A percentile compares a stretch with the other conserved stretches of the same genome.
Evolutionary conservation across 1,139 yeast species (phyloP).

Genomic region (Diutina rugosa): DNA sequence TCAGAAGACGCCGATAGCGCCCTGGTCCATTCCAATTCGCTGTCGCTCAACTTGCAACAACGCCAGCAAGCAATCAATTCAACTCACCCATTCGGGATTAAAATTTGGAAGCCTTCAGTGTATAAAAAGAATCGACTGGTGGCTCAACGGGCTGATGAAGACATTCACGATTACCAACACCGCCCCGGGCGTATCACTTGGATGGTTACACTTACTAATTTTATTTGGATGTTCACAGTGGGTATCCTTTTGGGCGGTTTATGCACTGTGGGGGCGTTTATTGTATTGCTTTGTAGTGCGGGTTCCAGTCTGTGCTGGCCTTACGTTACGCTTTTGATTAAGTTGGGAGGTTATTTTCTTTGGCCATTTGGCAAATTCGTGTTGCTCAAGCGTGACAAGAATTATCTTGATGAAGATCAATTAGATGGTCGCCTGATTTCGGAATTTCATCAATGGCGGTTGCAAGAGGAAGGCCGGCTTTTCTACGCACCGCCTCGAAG

Average conservation of each 20-base stretch:
- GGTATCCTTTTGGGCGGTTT: slow-evolving; percentile 49
- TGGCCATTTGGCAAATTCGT: slow-evolving; percentile 90
- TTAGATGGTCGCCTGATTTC: slow-evolving; percentile 77
- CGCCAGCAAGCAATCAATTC: slow-evolving; percentile 93
- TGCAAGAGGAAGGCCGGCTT: slow-evolving; percentile 57
- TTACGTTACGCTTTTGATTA: slow-evolving; percentile 51
- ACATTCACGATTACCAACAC: slow-evolving; percentile 66
- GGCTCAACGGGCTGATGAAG: slow-evolving; percentile 83
- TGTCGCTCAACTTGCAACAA: slow-evolving; percentile 71
- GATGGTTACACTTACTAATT: slow-evolving; percentile 59
- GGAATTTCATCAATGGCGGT: slow-evolving; percentile 85
- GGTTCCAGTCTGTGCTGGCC: slow-evolving; percentile 27
- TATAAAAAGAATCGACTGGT: slow-evolving; percentile 90
- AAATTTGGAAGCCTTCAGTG: slow-evolving; percentile 96
- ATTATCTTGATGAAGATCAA: slow-evolving; percentile 76
- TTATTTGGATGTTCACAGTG: slow-evolving; percentile 61
- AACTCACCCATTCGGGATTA: slow-evolving; percentile 96
- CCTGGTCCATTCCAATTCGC: slow-evolving; percentile 22
- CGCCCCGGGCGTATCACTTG: slow-evolving; percentile 42
- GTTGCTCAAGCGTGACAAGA: slow-evolving; percentile 62
- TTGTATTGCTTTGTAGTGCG: slow-evolving; percentile 35
- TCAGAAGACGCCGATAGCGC: slow-evolving; percentile 8
- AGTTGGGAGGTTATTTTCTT: slow-evolving; percentile 57
- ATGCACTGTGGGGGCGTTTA: slow-evolving; percentile 34
- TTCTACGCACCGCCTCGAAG: slow-evolving; percentile 59